Evolutionary conservation across 2,329 filamentous ascomycete genomes (phyloP), one percentile per base, ranked within the genome.

Genomic region (Basipetospora sp.): DNA sequence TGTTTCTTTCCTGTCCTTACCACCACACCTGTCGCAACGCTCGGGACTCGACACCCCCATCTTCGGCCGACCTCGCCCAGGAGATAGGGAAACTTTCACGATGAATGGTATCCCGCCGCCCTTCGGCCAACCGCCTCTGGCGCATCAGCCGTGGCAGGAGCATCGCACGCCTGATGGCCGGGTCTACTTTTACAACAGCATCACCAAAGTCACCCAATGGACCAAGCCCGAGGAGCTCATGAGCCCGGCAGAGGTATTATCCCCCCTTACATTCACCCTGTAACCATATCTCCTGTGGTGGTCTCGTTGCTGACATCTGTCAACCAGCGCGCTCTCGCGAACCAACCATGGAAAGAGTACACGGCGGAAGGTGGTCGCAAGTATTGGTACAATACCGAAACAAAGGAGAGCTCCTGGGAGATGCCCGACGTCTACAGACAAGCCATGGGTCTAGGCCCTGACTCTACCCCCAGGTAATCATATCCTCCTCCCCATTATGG

Each of bases 301-400:
- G 13, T 32, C 8, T 16, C 16, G 8, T 22, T 13, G 11, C 22
- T 25, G 11, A 25, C 22, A 11, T 11, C 22, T 6, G 11, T 6
- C 22, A 25, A 25, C 18, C 53, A 87, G 84, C 80, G 80, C 53
- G 83, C 83, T 39, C 69, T 92, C 34, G 70, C 80, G 36, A 78
- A 79, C 49, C 82, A 90, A 48, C 82, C 83, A 45, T 98, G 87
- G 86, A 90, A 88, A 52, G 85, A 94, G 58, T 90, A 93, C 53
- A 85, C 80, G 18, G 78, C 83, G 16, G 77, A 86, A 44, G 82
- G 84, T 45, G 90, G 88, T 33, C 77, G 79, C 50, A 84, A 88
- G 54, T 98, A 98, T 60, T 98, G 86, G 82, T 88, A 87, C 58
- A 90, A 98, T 57, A 82, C 78, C 25, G 80, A 92, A 58, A 87